These are phyloP conservation scores for Colletotrichum musicola DNA, from an alignment of 2,329 filamentous ascomycete species.

Conservation along the genomic window DNA sequence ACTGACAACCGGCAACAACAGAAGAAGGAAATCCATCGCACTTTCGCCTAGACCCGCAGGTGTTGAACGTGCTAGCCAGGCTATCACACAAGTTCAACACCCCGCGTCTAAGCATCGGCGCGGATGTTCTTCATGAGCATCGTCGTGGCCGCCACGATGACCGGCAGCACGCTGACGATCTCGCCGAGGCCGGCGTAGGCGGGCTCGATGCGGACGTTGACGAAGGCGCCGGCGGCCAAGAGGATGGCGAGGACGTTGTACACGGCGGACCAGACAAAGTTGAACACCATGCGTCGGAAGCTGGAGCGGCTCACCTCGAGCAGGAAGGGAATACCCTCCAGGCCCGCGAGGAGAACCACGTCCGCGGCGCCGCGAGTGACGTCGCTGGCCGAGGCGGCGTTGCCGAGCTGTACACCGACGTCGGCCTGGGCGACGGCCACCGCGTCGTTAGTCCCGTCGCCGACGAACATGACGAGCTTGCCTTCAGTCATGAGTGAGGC, in stretches of 20 bases:
- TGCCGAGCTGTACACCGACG: constrained; percentile 70
- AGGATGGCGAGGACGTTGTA: constrained; percentile 74
- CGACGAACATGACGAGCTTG: constrained; percentile 66
- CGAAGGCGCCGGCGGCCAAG: constrained; percentile 69
- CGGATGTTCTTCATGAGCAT: constrained; percentile 43
- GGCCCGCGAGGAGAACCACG: constrained; percentile 66
- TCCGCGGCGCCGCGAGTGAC: constrained; percentile 68
- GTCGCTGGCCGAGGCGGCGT: constrained; percentile 59
- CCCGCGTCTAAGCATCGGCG: neutral
- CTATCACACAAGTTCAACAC: neutral
- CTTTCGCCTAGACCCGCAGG: constrained; percentile 11
- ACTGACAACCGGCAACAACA: constrained; percentile 3
- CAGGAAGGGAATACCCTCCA: constrained; percentile 64
- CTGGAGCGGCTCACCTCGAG: constrained; percentile 59
- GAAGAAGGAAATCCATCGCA: neutral
- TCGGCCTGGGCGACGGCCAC: constrained; percentile 70
- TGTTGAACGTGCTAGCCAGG: constrained; percentile 28
- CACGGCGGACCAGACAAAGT: constrained; percentile 71
- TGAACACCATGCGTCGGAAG: constrained; percentile 64
- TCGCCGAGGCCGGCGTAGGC: constrained; percentile 72
- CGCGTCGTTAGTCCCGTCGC: constrained; percentile 76
- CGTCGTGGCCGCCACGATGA: constrained; percentile 57
- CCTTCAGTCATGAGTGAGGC: constrained; percentile 49
- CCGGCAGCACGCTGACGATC: constrained; percentile 73
- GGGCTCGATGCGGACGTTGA: constrained; percentile 62